Evolutionary conservation across 805 yeast genomes (phyloP), one percentile per base, ranked within the genome.

Genomic region (Wickerhamiella sorbophila): DNA sequence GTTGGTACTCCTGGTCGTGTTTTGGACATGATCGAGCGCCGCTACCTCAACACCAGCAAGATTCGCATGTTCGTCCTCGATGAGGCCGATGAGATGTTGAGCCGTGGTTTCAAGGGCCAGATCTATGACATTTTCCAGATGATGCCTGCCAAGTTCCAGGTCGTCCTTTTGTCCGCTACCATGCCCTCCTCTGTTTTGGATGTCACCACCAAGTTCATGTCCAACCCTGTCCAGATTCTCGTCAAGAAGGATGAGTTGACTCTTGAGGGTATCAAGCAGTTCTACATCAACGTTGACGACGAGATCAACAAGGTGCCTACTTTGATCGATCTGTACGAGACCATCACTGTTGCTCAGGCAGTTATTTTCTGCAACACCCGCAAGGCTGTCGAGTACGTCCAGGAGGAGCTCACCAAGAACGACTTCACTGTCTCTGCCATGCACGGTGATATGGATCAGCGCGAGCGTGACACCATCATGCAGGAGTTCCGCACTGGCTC

Each of bases 1-100:
- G 88, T 86, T 56, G 98, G 97, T 61, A 91, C 98, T 46, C 98
- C 98, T 55, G 98, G 98, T 59, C 78, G 98, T 69, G 96, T 91
- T 50, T 75, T 70, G 57, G 97, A 91, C 65, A 85, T 91, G 88
- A 87, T 91, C 60, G 82, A 83, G 66, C 77, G 96, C 63, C 74
- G 94, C 58, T 71, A 70, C 66, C 77, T 91, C 65, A 77, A 69
- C 61, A 79, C 94, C 50, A 75, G 83, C 56, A 72, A 78, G 63
- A 72, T 91, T 58, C 85, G 86, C 71, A 85, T 91, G 93, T 75
- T 91, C 67, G 78, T 88, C 60, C 72, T 91, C 59, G 98, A 88
- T 69, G 98, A 88, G 71, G 97, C 97, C 58, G 98, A 88, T 72
- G 97, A 91, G 72, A 74, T 88, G 77, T 74, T 88, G 62, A 75